These are phyloP conservation scores for Metschnikowia dekortorum DNA, from an alignment of 805 yeast genomes.

Conservation along the genomic window DNA sequence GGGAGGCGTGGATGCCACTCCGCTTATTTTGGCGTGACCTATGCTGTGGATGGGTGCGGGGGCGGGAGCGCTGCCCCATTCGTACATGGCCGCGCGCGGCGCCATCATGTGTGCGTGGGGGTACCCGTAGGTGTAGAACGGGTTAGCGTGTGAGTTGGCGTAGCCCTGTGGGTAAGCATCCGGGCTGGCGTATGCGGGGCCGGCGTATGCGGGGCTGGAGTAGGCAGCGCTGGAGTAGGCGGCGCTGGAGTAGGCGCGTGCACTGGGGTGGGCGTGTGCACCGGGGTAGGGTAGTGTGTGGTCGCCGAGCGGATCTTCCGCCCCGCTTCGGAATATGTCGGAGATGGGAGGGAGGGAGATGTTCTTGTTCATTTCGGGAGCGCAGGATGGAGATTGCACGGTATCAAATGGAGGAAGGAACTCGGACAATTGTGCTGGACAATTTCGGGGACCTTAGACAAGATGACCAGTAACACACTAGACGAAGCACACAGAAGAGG, in stretches of 20 bases:
- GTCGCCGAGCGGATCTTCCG: conserved; percentile 5
- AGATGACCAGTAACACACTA: too few species aligned
- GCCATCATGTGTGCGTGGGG: conserved; percentile 2
- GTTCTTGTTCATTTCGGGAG: conserved; percentile 15
- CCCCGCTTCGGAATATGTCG: conserved; percentile 26
- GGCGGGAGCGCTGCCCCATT: conserved; percentile 1
- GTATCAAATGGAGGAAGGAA: not conserved
- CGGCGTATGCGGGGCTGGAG: too few species aligned
- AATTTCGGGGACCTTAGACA: too few species aligned
- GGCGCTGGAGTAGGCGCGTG: too few species aligned
- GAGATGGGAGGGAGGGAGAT: conserved; percentile 41
- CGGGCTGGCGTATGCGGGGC: too few species aligned
- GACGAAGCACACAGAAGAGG: too few species aligned
- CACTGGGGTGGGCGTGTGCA: too few species aligned
- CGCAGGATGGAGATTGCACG: not conserved
- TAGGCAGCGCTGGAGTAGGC: too few species aligned
- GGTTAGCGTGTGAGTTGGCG: not conserved
- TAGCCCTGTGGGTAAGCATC: not conserved
- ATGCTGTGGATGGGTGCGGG: conserved; percentile 1
- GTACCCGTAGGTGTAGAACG: not conserved
- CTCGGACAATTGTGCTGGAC: too few species aligned
- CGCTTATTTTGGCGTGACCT: not conserved
- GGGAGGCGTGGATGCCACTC: conserved; percentile 9
- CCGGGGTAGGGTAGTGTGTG: conserved; percentile 4
- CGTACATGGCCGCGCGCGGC: conserved; percentile 1